Percentiles rank a stretch among this genome's conserved stretches.
These are phyloP conservation scores for Botrytis medusae DNA, from an alignment of 2,329 filamentous ascomycete genomes.

Conservation along the genomic window DNA sequence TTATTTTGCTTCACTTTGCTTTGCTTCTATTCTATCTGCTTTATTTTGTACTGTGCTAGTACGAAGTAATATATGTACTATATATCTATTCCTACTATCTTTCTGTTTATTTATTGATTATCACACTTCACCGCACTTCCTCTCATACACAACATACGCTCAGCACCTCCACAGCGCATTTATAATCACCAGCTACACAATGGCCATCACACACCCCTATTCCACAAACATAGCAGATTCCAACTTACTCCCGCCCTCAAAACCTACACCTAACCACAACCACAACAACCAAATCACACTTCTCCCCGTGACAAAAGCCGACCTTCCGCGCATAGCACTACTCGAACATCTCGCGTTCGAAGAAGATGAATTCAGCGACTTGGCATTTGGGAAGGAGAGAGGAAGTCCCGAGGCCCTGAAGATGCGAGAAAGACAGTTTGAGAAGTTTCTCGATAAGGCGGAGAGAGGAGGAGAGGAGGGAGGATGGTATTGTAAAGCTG, in stretches of 20 bases:
- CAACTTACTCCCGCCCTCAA: too few relatives aligned
- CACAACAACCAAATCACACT: not conserved
- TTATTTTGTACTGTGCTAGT: not conserved
- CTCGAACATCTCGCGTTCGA: slow-evolving; percentile 25
- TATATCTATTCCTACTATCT: not conserved
- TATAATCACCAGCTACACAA: not conserved
- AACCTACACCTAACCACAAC: not conserved
- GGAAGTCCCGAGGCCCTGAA: slow-evolving; percentile 1
- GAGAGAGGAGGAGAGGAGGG: not conserved
- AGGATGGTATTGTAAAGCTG: slow-evolving; percentile 27
- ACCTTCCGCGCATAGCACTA: slow-evolving; percentile 15
- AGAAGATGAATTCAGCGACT: slow-evolving; percentile 24
- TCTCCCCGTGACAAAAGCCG: not conserved
- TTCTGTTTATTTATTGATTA: not conserved
- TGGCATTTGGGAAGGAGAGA: slow-evolving; percentile 24
- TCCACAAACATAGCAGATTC: not conserved
- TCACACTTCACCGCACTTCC: not conserved
- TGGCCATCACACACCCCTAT: not conserved
- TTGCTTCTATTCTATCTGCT: not conserved
- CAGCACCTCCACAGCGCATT: not conserved
- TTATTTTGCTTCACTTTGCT: not conserved
- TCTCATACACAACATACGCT: not conserved
- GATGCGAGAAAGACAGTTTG: slow-evolving; percentile 10
- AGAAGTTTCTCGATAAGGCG: not conserved
- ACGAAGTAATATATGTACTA: not conserved